Evolutionary conservation across 306 rosid genomes (phyloP).

Genomic region (Sicyos edulis): DNA sequence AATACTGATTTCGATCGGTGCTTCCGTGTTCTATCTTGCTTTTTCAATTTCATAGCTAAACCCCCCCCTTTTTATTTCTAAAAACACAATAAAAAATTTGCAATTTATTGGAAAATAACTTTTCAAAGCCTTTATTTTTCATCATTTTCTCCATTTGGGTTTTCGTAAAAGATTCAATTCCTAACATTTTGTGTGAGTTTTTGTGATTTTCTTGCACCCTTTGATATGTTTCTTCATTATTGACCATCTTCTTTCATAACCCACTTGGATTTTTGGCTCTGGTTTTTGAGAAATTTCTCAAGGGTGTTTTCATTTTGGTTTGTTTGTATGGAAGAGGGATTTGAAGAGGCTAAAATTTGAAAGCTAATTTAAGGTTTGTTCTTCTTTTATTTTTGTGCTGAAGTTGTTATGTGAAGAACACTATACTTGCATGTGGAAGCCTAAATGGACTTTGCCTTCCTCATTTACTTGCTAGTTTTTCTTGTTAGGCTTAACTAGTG

Average conservation of each 20-base stretch:
- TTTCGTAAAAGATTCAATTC: background rate
- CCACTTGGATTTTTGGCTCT: background rate
- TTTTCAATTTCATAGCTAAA: background rate
- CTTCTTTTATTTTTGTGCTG: background rate
- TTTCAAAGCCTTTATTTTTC: background rate
- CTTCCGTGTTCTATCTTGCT: no score
- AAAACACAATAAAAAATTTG: background rate
- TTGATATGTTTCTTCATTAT: background rate
- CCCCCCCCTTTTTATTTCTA: background rate
- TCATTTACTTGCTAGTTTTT: background rate
- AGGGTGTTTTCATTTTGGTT: background rate
- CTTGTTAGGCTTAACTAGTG: background rate
- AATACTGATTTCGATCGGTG: background rate
- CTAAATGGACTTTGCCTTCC: background rate
- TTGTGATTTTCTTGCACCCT: background rate
- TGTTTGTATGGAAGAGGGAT: background rate
- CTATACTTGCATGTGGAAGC: background rate
- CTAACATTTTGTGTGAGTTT: background rate
- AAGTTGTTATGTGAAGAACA: background rate
- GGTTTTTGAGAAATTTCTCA: background rate
- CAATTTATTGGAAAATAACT: background rate
- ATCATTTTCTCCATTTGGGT: background rate
- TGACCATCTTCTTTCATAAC: background rate
- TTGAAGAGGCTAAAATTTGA: background rate
- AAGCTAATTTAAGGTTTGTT: constrained; percentile 6